phyloP scores from a whole-genome alignment of 2,329 filamentous ascomycete genomes.

The Colletotrichum aenigma region DNA sequence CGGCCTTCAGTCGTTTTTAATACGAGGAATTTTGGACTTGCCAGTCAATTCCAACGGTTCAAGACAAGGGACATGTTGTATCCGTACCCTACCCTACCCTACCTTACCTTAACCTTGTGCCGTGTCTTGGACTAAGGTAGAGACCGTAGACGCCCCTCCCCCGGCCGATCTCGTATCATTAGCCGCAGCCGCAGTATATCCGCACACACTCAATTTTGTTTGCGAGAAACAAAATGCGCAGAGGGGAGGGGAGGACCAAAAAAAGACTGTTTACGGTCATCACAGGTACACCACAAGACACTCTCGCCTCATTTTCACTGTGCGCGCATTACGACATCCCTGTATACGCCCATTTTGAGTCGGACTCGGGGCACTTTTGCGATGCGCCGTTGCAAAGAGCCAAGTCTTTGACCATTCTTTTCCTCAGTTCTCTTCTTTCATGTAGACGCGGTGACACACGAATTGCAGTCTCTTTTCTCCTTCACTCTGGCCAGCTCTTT shows the following conservation, averaged over 20 bases:
- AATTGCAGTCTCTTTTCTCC: constrained; percentile 7
- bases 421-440: not conserved
- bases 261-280: not conserved
- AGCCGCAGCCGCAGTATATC: constrained; percentile 7
- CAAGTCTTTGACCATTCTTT: constrained; percentile 36
- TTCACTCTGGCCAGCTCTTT: not conserved
- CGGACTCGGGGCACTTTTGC: constrained; percentile 1
- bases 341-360: not conserved
- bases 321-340: not conserved
- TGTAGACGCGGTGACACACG: not conserved
- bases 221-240: not conserved
- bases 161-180: constrained; percentile 2
- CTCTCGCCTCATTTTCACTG: not conserved
- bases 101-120: not conserved
- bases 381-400: not conserved
- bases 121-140: not conserved
- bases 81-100: not conserved
- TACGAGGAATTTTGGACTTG: not conserved
- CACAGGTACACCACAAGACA: not conserved
- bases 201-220: constrained; percentile 8
- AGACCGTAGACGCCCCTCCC: not conserved
- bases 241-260: not conserved
- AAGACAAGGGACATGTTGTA: not conserved
- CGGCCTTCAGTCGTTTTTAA: not conserved
- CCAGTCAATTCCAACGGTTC: not conserved